Percentiles rank a stretch among this genome's conserved stretches.
phyloP scores from a whole-genome alignment of 805 yeast genomes.

The Metschnikowia santaceciliae region DNA sequence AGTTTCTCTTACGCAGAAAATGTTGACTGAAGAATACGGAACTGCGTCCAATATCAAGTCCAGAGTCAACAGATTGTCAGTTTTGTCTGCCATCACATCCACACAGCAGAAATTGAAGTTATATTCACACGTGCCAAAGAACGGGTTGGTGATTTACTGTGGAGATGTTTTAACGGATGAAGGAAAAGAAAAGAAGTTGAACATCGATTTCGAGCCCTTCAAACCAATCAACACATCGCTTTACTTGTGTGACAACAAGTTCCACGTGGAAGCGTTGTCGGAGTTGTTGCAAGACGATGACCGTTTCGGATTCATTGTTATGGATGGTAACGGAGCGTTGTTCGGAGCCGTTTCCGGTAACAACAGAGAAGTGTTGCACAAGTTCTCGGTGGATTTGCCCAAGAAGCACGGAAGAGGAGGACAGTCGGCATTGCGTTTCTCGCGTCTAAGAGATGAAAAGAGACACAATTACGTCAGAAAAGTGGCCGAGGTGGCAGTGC shows the following conservation, averaged over 20 bases:
- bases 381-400: slow-evolving; percentile 94
- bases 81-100: slow-evolving; percentile 93
- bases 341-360: slow-evolving; percentile 96
- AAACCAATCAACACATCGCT: slow-evolving; percentile 96
- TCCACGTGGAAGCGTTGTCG: slow-evolving; percentile 94
- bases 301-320: slow-evolving; percentile 93
- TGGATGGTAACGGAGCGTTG: slow-evolving; percentile 99
- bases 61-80: slow-evolving; percentile 94
- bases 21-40: slow-evolving; percentile 97
- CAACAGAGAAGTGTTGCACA: slow-evolving; percentile 93
- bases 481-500: slow-evolving; percentile 97
- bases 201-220: slow-evolving; percentile 97
- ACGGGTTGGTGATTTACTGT: slow-evolving; percentile 94
- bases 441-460: slow-evolving; percentile 97
- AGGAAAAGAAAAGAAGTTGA: slow-evolving; percentile 95
- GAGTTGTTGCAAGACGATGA: slow-evolving; percentile 95
- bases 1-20: slow-evolving; percentile 78
- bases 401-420: slow-evolving; percentile 99
- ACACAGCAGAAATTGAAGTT: slow-evolving; percentile 95
- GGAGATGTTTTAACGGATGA: slow-evolving; percentile 97
- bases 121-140: slow-evolving; percentile 84
- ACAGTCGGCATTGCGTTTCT: slow-evolving; percentile 98
- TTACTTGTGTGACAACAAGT: slow-evolving; percentile 95
- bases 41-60: slow-evolving; percentile 98
- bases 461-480: slow-evolving; percentile 98